A percentile compares a stretch with the other conserved stretches of the same genome.
These are phyloP conservation scores for Metschnikowia kofuensis DNA, from an alignment of 805 yeast species.

Conservation along the genomic window DNA sequence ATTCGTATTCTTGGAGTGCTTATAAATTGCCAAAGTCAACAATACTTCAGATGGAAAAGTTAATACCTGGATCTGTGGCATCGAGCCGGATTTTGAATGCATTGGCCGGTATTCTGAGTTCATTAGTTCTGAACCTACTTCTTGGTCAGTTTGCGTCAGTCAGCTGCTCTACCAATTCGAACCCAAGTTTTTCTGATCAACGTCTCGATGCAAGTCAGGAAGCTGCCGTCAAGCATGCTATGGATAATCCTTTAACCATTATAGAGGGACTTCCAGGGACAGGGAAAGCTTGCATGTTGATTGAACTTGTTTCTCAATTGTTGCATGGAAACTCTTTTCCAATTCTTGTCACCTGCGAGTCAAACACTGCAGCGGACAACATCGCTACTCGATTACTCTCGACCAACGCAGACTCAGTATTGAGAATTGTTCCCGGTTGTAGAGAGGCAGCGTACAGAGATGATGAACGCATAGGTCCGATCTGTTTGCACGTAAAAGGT, in stretches of 20 bases:
- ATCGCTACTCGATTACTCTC: constrained; percentile 75
- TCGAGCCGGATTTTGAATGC: no score
- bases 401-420: constrained; percentile 74
- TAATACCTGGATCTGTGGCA: no score
- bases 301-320: neutral
- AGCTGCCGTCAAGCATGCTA: neutral
- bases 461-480: neutral
- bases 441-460: neutral
- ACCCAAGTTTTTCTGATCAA: neutral
- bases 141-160: no score
- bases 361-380: constrained; percentile 93
- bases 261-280: neutral
- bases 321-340: constrained; percentile 52
- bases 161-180: no score
- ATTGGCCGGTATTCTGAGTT: no score
- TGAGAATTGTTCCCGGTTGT: neutral
- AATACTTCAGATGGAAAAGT: no score
- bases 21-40: no score
- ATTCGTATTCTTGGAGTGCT: no score
- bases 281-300: neutral
- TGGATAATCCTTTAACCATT: neutral
- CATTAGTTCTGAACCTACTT: no score
- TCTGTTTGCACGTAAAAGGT: neutral
- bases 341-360: constrained; percentile 88
- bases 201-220: neutral